Evolutionary conservation across 2,329 filamentous ascomycete species (phyloP), one percentile per base, ranked within the genome.

Genomic region (Ophiocordyceps australis): DNA sequence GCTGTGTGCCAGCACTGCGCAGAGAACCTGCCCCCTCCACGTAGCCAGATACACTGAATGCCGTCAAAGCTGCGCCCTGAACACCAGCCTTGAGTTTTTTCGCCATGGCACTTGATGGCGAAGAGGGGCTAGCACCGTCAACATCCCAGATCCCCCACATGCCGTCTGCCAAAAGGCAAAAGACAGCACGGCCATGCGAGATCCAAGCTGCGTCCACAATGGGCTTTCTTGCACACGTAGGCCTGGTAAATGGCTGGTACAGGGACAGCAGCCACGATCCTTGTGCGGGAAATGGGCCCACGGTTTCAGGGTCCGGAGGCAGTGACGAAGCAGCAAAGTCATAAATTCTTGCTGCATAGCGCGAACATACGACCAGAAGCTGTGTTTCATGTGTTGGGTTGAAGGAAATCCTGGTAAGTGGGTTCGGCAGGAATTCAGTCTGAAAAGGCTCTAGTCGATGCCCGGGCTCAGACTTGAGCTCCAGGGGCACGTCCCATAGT

Each of bases 81-180:
- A 70, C 54, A 5, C 65, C 64, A 25, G 57, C 48, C 29, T 55
- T 55, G 17, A 63, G 47, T 35, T 59, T 65, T 21, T 52, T 59
- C 14, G 66, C 55, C 4, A 68, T 43, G 1, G 54, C 42, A 30
- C 55, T 43, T 24, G 55, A 43, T 9, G 47, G 32, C 9, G 41
- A 38, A 19, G 56, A 43, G 2, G 65, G 62, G 20, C 61, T 62
- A 17, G 55, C 55, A 7, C 67, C 65, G 32, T 74, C 65, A 23
- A 75, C 56, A 36, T 75, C 70, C 70, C 70, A 75, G 18, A 75
- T 63, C 10, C 67, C 71, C 71, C 71, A 75, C 41, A 70, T 68
- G 6, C 70, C 71, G 35, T 75, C 71, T 1, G 63, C 62, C 4
- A 74, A 49, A 3, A 75, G 50, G 1, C 57, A 54, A 21, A 75